These are phyloP conservation scores for Begonia masoniana DNA, from an alignment of 306 rosid genomes.

Conservation along the genomic window DNA sequence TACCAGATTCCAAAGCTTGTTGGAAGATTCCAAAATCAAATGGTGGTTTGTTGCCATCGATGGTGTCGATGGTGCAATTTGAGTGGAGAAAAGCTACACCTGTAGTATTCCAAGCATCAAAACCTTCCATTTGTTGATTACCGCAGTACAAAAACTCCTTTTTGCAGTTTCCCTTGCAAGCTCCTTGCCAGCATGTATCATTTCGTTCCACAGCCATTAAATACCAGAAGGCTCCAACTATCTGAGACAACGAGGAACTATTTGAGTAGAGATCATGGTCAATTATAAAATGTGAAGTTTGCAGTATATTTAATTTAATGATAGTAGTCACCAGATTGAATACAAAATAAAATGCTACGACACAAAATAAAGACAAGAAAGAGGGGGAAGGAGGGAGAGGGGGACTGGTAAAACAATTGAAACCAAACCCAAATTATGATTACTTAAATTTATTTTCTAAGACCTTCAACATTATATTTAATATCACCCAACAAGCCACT, in stretches of 20 bases:
- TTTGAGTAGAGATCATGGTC: background rate
- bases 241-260: conserved; percentile 35
- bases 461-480: too few species aligned
- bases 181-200: conserved; percentile 85
- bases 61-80: conserved; percentile 31
- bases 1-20: conserved; percentile 51
- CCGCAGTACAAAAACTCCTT: conserved; percentile 61
- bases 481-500: too few species aligned
- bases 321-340: background rate
- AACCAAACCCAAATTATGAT: too few species aligned
- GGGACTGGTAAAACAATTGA: too few species aligned
- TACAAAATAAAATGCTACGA: background rate
- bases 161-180: conserved; percentile 27
- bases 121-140: conserved; percentile 22
- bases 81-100: conserved; percentile 14
- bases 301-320: background rate
- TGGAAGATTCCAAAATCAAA: conserved; percentile 77
- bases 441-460: too few species aligned
- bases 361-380: background rate
- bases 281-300: background rate
- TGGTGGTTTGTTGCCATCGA: conserved; percentile 11
- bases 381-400: too few species aligned
- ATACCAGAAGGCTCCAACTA: conserved; percentile 97
- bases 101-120: conserved; percentile 22
- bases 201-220: conserved; percentile 82